A percentile compares a stretch with the other conserved stretches of the same genome.
Evolutionary conservation across 768 basidiomycete genomes (phyloP).

Genomic region (Termitomyces sp.): DNA sequence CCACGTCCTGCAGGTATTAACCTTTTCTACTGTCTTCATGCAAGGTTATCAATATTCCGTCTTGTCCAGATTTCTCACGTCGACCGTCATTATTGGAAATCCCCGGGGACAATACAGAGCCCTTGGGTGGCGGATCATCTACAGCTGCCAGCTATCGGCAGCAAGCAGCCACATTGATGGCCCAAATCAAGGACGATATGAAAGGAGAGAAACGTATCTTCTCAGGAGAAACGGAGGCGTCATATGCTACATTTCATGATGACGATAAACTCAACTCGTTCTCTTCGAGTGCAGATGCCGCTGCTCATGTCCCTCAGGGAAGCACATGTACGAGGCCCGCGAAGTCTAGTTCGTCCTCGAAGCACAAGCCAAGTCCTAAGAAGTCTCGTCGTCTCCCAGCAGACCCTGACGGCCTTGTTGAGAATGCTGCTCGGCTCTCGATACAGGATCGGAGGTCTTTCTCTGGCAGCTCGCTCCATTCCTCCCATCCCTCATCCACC

Average conservation of each 20-base stretch:
- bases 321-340: constrained; percentile 14
- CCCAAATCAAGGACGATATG: constrained; percentile 79
- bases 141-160: constrained; percentile 68
- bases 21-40: background rate
- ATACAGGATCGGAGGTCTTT: constrained; percentile 30
- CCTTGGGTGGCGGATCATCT: constrained; percentile 32
- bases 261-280: constrained; percentile 24
- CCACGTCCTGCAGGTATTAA: constrained; percentile 17
- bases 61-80: constrained; percentile 14
- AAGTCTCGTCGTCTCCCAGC: constrained; percentile 32
- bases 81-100: constrained; percentile 28
- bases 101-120: constrained; percentile 22
- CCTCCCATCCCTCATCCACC: constrained; percentile 14
- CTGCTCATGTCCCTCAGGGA: constrained; percentile 9
- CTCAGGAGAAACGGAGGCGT: constrained; percentile 58
- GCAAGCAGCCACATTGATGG: constrained; percentile 79
- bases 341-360: constrained; percentile 12
- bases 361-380: constrained; percentile 35
- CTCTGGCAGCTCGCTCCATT: constrained; percentile 12
- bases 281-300: constrained; percentile 12
- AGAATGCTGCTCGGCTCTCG: constrained; percentile 39
- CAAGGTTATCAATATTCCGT: constrained; percentile 1
- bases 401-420: constrained; percentile 32
- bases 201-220: constrained; percentile 68
- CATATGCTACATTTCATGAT: constrained; percentile 31